Evolutionary conservation across 176 grass and related monocot genomes (phyloP).

Genomic region (Alopecurus myosuroides): DNA sequence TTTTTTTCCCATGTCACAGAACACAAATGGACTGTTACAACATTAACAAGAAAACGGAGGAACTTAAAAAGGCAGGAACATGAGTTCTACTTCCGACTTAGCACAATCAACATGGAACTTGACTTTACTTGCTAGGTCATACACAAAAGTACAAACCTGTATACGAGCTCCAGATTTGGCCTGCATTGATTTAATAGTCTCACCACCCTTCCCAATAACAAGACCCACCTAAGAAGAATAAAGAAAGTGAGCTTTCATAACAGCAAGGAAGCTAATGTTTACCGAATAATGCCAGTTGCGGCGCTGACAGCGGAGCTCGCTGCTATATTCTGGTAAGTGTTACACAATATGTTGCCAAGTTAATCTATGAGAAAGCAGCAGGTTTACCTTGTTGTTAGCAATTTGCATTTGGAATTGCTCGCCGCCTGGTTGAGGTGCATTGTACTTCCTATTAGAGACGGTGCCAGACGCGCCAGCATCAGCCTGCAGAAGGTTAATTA

Average conservation of each 20-base stretch:
- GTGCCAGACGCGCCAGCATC: conserved; percentile 67
- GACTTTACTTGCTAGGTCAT: not conserved
- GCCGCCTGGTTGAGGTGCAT: conserved; percentile 47
- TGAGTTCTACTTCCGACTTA: not conserved
- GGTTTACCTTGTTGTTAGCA: conserved; percentile 79
- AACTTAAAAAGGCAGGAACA: not conserved
- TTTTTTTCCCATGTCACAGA: not conserved
- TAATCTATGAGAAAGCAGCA: not conserved
- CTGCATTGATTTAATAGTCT: conserved; percentile 97
- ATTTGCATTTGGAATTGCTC: conserved; percentile 93
- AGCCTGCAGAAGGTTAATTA: conserved; percentile 45
- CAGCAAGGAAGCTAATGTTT: not conserved
- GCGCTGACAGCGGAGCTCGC: not conserved
- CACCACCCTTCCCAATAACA: conserved; percentile 94
- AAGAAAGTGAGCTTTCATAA: not conserved
- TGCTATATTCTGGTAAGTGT: not conserved
- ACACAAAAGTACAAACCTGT: conserved; percentile 49
- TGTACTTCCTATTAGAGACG: conserved; percentile 44
- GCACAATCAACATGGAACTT: not conserved
- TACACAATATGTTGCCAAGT: not conserved
- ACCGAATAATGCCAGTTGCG: not conserved
- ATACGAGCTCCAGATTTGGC: conserved; percentile 81
- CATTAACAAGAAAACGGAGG: too few species aligned
- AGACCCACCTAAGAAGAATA: conserved; percentile 64
- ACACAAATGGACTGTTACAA: not conserved